A percentile compares a stretch with the other conserved stretches of the same genome.
Conservation (phyloP, 371 early-diverging fungal genomes). For the Entomophthora muscae region DNA sequence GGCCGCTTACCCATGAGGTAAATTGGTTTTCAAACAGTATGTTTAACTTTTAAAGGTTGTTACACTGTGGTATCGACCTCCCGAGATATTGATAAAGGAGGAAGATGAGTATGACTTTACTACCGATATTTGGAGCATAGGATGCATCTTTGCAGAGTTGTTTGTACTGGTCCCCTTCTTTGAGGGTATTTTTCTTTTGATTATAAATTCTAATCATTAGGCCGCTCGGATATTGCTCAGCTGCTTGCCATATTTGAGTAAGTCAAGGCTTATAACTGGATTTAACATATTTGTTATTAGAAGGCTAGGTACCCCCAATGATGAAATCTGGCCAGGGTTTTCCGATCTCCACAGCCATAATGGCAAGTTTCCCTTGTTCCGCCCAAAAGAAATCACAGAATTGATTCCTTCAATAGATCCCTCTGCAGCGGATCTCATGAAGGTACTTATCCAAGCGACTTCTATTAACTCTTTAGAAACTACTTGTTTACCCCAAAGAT, state of each 20-base stretch:
- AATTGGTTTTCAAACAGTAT: background rate
- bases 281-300: background rate
- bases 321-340: background rate
- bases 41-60: background rate
- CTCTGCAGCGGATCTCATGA: background rate
- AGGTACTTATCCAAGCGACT: background rate
- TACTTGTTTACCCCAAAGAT: background rate
- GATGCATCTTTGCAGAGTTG: background rate
- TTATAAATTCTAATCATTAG: background rate
- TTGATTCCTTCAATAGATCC: background rate
- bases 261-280: background rate
- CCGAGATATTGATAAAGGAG: background rate
- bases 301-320: background rate
- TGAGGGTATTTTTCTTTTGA: background rate
- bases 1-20: background rate
- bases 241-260: background rate
- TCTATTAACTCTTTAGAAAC: background rate
- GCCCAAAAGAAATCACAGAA: background rate
- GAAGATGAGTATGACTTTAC: background rate
- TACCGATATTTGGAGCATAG: background rate
- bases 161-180: background rate
- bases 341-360: background rate
- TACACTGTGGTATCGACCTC: conserved; percentile 1
- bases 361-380: background rate
- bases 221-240: background rate